phyloP scores from a whole-genome alignment of 768 basidiomycete genomes.

The Phallus indusiatus region DNA sequence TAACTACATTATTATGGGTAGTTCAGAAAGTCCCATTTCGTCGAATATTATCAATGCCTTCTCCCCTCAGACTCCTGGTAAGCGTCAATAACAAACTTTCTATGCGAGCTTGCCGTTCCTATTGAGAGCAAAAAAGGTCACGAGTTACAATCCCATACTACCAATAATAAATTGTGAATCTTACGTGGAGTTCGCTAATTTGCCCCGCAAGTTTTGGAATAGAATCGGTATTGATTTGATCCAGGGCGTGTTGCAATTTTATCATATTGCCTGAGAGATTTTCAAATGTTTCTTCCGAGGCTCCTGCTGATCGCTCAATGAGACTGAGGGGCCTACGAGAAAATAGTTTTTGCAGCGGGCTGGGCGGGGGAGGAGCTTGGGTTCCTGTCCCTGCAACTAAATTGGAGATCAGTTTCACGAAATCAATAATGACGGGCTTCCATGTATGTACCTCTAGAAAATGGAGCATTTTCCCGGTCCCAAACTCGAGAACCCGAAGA shows the following conservation, averaged over 20 bases:
- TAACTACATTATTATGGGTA: background rate
- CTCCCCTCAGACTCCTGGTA: slow-evolving; percentile 17
- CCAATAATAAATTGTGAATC: slow-evolving; percentile 11
- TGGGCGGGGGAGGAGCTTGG: slow-evolving; percentile 18
- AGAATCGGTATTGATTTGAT: slow-evolving; percentile 54
- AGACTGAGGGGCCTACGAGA: slow-evolving; percentile 11
- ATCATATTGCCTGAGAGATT: slow-evolving; percentile 37
- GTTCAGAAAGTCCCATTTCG: background rate
- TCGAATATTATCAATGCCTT: background rate
- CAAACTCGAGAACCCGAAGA: slow-evolving; percentile 25
- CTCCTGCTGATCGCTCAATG: slow-evolving; percentile 3
- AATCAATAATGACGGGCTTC: slow-evolving; percentile 16
- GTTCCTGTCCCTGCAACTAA: background rate
- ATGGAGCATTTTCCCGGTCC: background rate
- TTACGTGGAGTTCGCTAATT: slow-evolving; percentile 74
- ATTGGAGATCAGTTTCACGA: background rate
- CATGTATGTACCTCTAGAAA: background rate
- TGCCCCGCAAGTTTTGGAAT: slow-evolving; percentile 62
- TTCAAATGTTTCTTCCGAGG: slow-evolving; percentile 18
- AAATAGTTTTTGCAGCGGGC: slow-evolving; percentile 19
- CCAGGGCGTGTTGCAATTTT: slow-evolving; percentile 51
- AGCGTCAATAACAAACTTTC: slow-evolving; percentile 20
- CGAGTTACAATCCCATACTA: background rate
- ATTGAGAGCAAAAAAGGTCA: background rate
- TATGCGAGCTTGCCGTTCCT: slow-evolving; percentile 21